Evolutionary conservation across 225 moss, liverwort and hornwort species (phyloP), one percentile per base, ranked within the genome.

Genomic region (Pseudoscleropodium purum): DNA sequence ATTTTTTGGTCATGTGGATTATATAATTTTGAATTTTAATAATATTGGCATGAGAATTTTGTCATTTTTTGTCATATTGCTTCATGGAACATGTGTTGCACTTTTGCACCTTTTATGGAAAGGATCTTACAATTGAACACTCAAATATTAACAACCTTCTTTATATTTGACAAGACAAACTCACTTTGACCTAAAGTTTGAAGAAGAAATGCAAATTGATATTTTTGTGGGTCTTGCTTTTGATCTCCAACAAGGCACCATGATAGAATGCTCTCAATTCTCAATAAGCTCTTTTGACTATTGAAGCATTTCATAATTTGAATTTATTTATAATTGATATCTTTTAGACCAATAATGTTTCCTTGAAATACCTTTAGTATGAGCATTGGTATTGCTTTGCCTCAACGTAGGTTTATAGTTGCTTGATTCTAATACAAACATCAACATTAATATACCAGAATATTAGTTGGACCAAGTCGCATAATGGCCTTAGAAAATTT

Each of bases 51-150:
- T 26, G 5, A 41, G 9, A 5, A 0, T 0, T 26, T 15, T 15
- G 14, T 41, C 0, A 2, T 1, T 62, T n/a, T 62, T 26, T 72
- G 15, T 8, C 9, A 26, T 41, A 56, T 24, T 70, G 4, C 4
- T 2, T 14, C 1, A 69, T 0, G 0, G 13, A 69, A n/a, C 2
- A 4, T 1, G 11, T 68, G 20, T 21, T 68, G 68, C 21, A 69
- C 4, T n/a, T 21, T 23, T 69, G 34, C 23, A n/a, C 23, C n/a
- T 69, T 12, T 23, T 69, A 4, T 37, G 4, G 5, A 12, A n/a
- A n/a, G 2, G 25, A 39, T 39, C 14, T 39, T 70, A 39, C 4
- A n/a, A 0, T 70, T 70, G 24, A n/a, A 10, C 10, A 12, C 12
- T 68, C 12, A 37, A 39, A 4, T 39, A 39, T 39, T n/a, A 7